Evolutionary conservation across 306 rosid genomes (phyloP), one percentile per base, ranked within the genome.

Genomic region (Fragaria nilgerrensis): DNA sequence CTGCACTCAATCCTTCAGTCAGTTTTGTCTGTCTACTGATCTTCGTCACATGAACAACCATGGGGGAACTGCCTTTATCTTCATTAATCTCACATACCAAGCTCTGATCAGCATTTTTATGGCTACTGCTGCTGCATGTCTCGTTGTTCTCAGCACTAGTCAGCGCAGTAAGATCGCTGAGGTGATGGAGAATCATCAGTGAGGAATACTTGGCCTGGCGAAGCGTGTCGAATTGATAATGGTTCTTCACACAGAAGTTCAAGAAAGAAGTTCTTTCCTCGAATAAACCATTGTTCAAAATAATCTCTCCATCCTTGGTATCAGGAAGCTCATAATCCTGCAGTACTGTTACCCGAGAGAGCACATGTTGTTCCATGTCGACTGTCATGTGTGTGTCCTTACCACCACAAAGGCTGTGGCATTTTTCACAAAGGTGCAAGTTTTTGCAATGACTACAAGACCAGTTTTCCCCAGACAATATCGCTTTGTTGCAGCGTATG

Each of bases 191-290:
- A 69, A 87, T 82, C 87, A 84, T 90, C 78, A 82, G 79, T 45
- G 92, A 76, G 67, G 97, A 87, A 83, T 88, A 82, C 89, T 88
- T 90, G 20, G 93, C 96, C 61, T 80, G 85, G n/a, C 90, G 87
- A 52, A 86, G 88, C 5, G 92, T 81, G 79, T 87, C 91, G 69
- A 87, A 88, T 59, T 90, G 92, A 75, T 83, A 82, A 49, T 43
- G 82, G 19, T 84, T 80, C 39, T 75, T 78, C 47, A 82, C 85
- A 44, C 93, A 92, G 71, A 82, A 85, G 74, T 47, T 82, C 84
- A 88, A 66, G 78, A 91, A 82, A 61, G 61, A 64, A 20, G 52
- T 34, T 78, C 93, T 86, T 41, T 66, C 73, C 34, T 82, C 79
- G 14, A 86, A 76, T 22, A 91, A 75, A 29, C 48, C 67, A 74